Evolutionary conservation across 305 asterid genomes (phyloP).

Genomic region (Andrographis paniculata): DNA sequence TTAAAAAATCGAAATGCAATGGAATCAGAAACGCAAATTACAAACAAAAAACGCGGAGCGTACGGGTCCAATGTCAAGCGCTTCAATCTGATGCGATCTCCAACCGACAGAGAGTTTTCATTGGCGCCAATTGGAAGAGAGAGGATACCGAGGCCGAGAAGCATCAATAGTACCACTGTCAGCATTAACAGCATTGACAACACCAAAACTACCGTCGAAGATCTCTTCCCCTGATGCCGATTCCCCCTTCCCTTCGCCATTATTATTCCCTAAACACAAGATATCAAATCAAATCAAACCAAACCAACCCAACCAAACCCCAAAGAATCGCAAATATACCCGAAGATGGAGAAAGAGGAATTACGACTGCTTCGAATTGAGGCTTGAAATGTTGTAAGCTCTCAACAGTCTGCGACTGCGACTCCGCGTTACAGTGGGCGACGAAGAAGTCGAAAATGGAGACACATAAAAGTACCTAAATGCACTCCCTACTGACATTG

Average conservation of each 20-base stretch:
- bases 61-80: constrained; percentile 34
- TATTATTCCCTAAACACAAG: background rate
- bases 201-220: constrained; percentile 54
- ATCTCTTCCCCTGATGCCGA: constrained; percentile 61
- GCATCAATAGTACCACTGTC: constrained; percentile 68
- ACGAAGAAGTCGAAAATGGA: background rate
- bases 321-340: background rate
- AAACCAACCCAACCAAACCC: background rate
- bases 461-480: background rate
- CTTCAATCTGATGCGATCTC: constrained; percentile 56
- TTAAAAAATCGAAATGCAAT: background rate
- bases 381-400: background rate
- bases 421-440: background rate
- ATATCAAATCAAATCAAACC: background rate
- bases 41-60: background rate
- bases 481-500: too few relatives aligned
- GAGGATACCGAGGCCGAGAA: constrained; percentile 69
- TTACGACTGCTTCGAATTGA: background rate
- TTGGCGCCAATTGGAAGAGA: constrained; percentile 60
- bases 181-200: constrained; percentile 70
- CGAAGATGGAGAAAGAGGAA: background rate
- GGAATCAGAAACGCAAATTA: background rate
- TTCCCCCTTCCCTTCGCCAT: constrained; percentile 58
- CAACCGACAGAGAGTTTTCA: constrained; percentile 24
- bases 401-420: background rate